phyloP scores from a whole-genome alignment of 2,329 filamentous ascomycete genomes.

The Kalmusia sp. region DNA sequence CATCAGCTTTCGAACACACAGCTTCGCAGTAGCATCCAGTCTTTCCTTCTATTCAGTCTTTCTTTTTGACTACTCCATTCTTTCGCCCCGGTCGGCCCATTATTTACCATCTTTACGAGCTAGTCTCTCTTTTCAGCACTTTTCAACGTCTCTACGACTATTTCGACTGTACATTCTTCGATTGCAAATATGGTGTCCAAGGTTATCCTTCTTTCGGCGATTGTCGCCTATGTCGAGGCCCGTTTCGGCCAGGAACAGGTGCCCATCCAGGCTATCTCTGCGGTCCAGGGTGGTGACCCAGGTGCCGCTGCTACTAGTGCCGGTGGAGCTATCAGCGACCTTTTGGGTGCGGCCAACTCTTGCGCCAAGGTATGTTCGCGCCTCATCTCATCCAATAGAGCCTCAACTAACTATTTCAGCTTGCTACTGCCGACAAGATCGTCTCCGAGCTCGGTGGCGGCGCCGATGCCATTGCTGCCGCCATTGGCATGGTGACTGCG shows the following conservation, averaged over 20 bases:
- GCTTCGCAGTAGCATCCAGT: conserved; percentile 32
- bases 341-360: conserved; percentile 70
- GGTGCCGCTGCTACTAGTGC: conserved; percentile 70
- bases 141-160: conserved; percentile 20
- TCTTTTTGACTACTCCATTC: conserved; percentile 31
- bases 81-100: conserved; percentile 43
- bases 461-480: conserved; percentile 66
- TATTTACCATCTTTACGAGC: conserved; percentile 36
- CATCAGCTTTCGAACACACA: conserved; percentile 36
- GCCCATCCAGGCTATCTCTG: conserved; percentile 62
- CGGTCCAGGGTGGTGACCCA: conserved; percentile 61
- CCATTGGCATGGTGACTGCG: conserved; percentile 68
- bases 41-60: conserved; percentile 21
- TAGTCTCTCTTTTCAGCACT: conserved; percentile 39
- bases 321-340: conserved; percentile 66
- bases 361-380: conserved; percentile 63
- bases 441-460: conserved; percentile 66
- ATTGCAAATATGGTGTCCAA: conserved; percentile 42
- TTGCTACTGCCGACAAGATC: conserved; percentile 70
- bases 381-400: neutral
- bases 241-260: conserved; percentile 70
- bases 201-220: conserved; percentile 34
- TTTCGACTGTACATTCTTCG: conserved; percentile 10
- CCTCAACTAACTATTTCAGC: conserved; percentile 50
- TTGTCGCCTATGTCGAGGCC: conserved; percentile 46